Evolutionary conservation across 2,329 filamentous ascomycete genomes (phyloP).

Genomic region (Dactylonectria macrodidyma): DNA sequence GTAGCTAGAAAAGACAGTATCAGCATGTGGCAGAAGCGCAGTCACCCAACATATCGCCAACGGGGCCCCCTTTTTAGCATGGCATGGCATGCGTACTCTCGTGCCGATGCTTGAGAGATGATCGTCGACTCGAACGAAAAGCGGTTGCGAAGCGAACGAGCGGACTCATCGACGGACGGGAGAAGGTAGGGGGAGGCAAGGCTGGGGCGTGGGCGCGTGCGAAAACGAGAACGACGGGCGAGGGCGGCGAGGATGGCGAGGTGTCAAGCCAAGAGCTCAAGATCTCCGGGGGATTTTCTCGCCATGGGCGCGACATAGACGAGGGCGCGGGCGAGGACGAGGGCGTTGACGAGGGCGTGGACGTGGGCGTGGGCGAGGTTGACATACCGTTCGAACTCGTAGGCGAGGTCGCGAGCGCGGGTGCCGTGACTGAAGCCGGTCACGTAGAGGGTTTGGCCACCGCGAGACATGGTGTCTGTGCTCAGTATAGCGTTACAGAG

Average conservation of each 20-base stretch:
- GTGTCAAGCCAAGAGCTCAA: conserved; percentile 47
- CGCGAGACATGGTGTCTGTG: conserved; percentile 82
- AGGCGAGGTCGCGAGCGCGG: conserved; percentile 98
- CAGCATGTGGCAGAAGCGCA: conserved; percentile 62
- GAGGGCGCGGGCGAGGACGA: conserved; percentile 48
- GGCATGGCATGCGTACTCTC: conserved; percentile 45
- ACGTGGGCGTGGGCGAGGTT: conserved; percentile 62
- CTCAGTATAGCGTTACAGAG: conserved; percentile 22
- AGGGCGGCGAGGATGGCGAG: conserved; percentile 48
- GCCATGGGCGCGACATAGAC: conserved; percentile 43
- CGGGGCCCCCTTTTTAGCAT: conserved; percentile 47
- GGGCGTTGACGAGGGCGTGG: conserved; percentile 56
- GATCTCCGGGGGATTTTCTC: conserved; percentile 39
- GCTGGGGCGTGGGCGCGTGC: conserved; percentile 47
- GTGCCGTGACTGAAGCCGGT: conserved; percentile 99
- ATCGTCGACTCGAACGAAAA: conserved; percentile 45
- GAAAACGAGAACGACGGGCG: conserved; percentile 48
- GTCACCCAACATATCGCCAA: conserved; percentile 40
- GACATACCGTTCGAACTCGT: conserved; percentile 99
- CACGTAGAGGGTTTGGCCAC: conserved; percentile 95
- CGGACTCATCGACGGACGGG: conserved; percentile 47
- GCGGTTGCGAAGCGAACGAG: conserved; percentile 48
- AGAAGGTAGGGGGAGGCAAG: conserved; percentile 40
- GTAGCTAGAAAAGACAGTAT: conserved; percentile 76
- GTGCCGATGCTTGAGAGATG: conserved; percentile 43